Percentiles rank a stretch among this genome's conserved stretches.
Conservation (phyloP, 768 basidiomycete genomes). For the Tricholoma flavovirens region DNA sequence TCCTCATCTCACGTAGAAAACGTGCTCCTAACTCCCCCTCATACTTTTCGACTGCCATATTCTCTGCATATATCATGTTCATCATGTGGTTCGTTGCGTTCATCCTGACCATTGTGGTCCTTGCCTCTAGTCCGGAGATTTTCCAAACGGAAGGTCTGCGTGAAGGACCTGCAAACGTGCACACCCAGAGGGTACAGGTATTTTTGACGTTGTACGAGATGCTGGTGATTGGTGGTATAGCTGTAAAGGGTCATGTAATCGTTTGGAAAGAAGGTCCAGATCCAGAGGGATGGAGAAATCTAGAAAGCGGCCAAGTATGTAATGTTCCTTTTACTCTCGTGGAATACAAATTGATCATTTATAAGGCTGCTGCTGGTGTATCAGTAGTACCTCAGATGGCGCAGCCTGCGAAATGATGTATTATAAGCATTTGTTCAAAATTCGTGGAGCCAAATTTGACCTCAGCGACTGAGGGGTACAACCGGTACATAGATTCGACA, state of each 20-base stretch:
- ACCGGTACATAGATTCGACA: no score
- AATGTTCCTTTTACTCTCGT: background rate
- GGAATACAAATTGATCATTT: background rate
- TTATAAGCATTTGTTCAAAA: background rate
- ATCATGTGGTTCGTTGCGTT: constrained; percentile 26
- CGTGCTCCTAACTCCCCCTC: constrained; percentile 22
- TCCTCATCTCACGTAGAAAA: constrained; percentile 22
- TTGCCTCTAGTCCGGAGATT: constrained; percentile 13
- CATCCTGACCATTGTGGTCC: constrained; percentile 22
- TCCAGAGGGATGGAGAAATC: constrained; percentile 25
- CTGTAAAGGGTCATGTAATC: constrained; percentile 24
- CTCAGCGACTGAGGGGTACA: background rate
- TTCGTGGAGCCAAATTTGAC: background rate
- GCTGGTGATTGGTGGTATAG: constrained; percentile 19
- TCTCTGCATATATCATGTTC: constrained; percentile 26
- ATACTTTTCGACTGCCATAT: constrained; percentile 27
- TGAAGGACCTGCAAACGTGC: constrained; percentile 22
- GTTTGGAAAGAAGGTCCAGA: constrained; percentile 24
- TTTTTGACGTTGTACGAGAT: constrained; percentile 23
- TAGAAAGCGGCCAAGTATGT: constrained; percentile 9
- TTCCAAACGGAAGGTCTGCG: constrained; percentile 16
- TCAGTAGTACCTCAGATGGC: background rate
- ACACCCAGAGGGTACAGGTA: constrained; percentile 25
- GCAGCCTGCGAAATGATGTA: background rate
- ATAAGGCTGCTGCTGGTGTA: background rate